Percentiles rank a stretch among this genome's conserved stretches.
Evolutionary conservation across 1,139 yeast species (phyloP).

Genomic region (Lodderomyces parapsilosis): DNA sequence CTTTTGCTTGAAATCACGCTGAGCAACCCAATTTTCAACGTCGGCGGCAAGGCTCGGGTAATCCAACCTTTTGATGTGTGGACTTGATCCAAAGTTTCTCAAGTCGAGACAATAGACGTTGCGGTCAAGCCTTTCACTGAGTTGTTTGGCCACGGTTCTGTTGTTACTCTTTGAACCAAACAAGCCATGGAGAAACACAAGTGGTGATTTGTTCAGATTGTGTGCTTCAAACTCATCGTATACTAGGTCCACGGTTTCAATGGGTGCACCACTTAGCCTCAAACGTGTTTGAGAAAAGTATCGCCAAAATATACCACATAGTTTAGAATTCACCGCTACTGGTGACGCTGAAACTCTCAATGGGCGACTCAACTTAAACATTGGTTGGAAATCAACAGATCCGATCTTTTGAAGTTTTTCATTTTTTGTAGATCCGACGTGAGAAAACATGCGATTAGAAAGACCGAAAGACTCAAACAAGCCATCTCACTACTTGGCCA

Average conservation of each 20-base stretch:
- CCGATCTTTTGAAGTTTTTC: neutral
- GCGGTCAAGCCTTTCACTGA: slow-evolving; percentile 41
- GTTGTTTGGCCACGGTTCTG: slow-evolving; percentile 63
- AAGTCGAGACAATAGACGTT: slow-evolving; percentile 74
- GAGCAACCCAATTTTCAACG: slow-evolving; percentile 67
- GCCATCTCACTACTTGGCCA: no score
- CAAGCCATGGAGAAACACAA: slow-evolving; percentile 82
- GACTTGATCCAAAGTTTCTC: slow-evolving; percentile 91
- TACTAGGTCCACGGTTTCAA: slow-evolving; percentile 27
- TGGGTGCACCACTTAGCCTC: slow-evolving; percentile 6
- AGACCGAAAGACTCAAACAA: no score
- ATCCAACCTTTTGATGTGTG: slow-evolving; percentile 67
- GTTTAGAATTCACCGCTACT: neutral
- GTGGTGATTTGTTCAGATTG: slow-evolving; percentile 45
- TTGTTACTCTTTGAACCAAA: slow-evolving; percentile 84
- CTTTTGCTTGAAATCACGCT: slow-evolving; percentile 36
- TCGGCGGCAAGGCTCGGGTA: slow-evolving; percentile 85
- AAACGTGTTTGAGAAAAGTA: neutral
- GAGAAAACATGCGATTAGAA: neutral
- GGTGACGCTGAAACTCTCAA: neutral
- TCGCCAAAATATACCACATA: neutral
- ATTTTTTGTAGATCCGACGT: neutral
- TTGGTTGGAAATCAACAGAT: neutral
- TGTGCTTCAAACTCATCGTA: slow-evolving; percentile 35
- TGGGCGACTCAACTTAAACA: neutral